These are phyloP conservation scores for Vigna angularis DNA, from an alignment of 306 rosid species.

Conservation along the genomic window DNA sequence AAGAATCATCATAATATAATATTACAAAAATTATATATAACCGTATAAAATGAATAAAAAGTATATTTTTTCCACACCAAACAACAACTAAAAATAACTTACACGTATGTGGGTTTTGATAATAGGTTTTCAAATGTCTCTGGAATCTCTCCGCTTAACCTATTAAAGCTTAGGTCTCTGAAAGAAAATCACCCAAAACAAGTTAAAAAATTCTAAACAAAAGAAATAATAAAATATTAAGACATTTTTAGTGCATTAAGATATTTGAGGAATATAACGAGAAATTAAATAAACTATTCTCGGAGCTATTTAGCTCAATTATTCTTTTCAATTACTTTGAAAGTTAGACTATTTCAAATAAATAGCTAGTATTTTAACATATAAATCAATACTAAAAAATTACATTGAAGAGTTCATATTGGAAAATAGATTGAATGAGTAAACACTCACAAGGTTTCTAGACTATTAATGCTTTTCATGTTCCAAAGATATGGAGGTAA, in stretches of 20 bases:
- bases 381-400: background rate
- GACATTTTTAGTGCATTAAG: too few relatives aligned
- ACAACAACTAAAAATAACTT: conserved; percentile 26
- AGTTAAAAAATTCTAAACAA: background rate
- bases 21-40: too few relatives aligned
- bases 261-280: too few relatives aligned
- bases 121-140: background rate
- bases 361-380: background rate
- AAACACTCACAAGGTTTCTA: conserved; percentile 47
- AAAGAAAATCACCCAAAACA: conserved; percentile 8
- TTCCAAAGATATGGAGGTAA: conserved; percentile 50
- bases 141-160: conserved; percentile 54
- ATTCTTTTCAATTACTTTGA: too few relatives aligned
- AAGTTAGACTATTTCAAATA: too few relatives aligned
- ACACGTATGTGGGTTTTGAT: conserved; percentile 31
- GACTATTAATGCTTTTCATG: background rate
- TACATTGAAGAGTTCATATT: background rate
- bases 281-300: too few relatives aligned
- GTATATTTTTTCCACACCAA: background rate
- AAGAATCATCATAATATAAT: too few relatives aligned
- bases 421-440: background rate
- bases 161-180: conserved; percentile 82
- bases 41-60: background rate
- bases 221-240: too few relatives aligned
- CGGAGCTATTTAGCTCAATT: too few relatives aligned